Evolutionary conservation across 1,284 basidiomycete species (phyloP).

Genomic region (Lentinus polychrous): DNA sequence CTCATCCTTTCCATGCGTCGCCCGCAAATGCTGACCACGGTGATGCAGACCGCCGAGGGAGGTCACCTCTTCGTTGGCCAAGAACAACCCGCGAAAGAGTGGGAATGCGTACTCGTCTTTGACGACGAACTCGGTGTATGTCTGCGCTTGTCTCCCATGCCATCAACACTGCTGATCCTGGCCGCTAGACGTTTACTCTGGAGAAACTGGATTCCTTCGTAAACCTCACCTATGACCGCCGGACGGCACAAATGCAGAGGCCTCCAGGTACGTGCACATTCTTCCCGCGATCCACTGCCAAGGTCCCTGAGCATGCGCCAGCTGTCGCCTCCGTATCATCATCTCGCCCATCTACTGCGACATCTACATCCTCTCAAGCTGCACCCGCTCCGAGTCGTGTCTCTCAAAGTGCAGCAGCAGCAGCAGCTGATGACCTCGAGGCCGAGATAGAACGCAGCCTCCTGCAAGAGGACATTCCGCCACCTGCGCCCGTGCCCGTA

Average conservation of each 20-base stretch:
- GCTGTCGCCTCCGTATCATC: conserved; percentile 14
- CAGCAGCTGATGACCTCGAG: not conserved
- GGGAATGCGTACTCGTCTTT: conserved; percentile 70
- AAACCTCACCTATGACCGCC: conserved; percentile 45
- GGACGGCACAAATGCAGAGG: conserved; percentile 30
- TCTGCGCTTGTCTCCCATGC: not conserved
- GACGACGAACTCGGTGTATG: conserved; percentile 61
- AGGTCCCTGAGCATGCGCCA: too few species aligned
- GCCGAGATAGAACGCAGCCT: not conserved
- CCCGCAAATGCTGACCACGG: conserved; percentile 1
- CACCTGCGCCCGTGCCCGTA: too few species aligned
- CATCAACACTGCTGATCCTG: not conserved
- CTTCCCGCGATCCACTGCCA: too few species aligned
- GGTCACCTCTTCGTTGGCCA: conserved; percentile 49
- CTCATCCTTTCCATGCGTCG: not conserved
- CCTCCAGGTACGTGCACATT: conserved; percentile 18
- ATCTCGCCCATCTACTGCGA: conserved; percentile 12
- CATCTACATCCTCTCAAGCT: conserved; percentile 6
- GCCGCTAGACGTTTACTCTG: conserved; percentile 53
- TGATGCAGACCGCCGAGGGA: conserved; percentile 36
- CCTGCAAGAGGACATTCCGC: not conserved
- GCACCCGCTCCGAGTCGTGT: not conserved
- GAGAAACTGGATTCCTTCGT: conserved; percentile 69
- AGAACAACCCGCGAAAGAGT: conserved; percentile 53
- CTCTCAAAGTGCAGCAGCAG: not conserved